phyloP scores from a whole-genome alignment of 2,329 filamentous ascomycete genomes.

The Colletotrichum endophyticum region DNA sequence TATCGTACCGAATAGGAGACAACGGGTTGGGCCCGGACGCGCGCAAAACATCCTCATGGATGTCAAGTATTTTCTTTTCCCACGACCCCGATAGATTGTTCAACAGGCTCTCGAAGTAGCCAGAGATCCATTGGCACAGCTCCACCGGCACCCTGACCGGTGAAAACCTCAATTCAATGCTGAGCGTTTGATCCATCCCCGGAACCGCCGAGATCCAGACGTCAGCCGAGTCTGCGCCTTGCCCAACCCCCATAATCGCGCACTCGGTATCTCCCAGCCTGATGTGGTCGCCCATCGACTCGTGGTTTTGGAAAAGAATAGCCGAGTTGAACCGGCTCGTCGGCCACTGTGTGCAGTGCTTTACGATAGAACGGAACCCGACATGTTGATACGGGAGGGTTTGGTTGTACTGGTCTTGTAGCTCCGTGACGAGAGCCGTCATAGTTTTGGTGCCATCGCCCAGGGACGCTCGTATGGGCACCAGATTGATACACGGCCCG shows the following conservation, averaged over 20 bases:
- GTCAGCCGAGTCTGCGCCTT: not conserved
- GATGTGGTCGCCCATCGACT: not conserved
- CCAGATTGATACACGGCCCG: not conserved
- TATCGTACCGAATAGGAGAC: not conserved
- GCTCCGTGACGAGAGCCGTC: not conserved
- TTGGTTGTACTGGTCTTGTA: not conserved
- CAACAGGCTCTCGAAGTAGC: not conserved
- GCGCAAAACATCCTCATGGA: not conserved
- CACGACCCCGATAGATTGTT: not conserved
- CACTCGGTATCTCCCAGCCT: not conserved
- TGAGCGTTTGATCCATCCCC: not conserved
- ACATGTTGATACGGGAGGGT: not conserved
- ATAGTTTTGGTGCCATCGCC: not conserved
- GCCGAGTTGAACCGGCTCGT: not conserved
- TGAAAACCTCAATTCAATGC: not conserved
- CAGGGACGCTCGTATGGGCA: not conserved
- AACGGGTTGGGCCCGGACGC: not conserved
- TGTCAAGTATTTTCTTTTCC: not conserved
- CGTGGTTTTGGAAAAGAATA: not conserved
- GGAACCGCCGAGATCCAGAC: not conserved
- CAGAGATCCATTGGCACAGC: not conserved
- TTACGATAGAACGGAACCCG: not conserved
- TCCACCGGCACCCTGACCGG: rapidly evolving
- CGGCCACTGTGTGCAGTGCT: not conserved
- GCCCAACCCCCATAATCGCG: rapidly evolving